These are phyloP conservation scores for Euphorbia lathyris DNA, from an alignment of 345 rosid species.

Conservation along the genomic window DNA sequence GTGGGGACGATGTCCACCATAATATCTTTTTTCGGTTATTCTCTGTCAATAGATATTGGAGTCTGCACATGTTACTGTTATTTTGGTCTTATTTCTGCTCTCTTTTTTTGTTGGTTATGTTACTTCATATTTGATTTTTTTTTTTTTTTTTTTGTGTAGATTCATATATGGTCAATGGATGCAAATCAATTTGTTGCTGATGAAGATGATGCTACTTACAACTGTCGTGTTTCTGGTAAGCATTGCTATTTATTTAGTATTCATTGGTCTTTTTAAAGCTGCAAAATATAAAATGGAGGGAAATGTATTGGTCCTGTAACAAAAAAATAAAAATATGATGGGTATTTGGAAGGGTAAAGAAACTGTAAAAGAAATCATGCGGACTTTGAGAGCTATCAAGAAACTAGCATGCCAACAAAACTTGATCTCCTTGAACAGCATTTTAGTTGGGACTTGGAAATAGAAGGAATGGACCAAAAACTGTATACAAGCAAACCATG, in stretches of 20 bases:
- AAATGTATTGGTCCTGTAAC: not conserved
- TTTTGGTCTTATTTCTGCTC: not conserved
- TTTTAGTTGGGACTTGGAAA: not conserved
- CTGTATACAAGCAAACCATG: not conserved
- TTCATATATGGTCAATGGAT: conserved; percentile 79
- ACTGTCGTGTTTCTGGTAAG: conserved; percentile 89
- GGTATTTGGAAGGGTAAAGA: not conserved
- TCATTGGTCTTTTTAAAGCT: not conserved
- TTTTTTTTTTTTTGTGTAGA: conserved; percentile 54
- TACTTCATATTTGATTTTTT: not conserved
- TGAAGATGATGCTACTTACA: conserved; percentile 86
- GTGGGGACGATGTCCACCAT: not conserved
- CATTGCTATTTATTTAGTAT: conserved; percentile 4
- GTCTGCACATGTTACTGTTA: not conserved
- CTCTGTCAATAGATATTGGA: not conserved
- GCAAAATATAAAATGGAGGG: not conserved
- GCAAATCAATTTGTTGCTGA: conserved; percentile 86
- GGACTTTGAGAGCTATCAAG: not conserved
- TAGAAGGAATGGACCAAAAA: not conserved
- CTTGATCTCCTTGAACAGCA: not conserved
- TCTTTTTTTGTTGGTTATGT: not conserved
- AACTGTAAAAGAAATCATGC: not conserved
- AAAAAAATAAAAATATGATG: not conserved
- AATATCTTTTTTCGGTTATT: not conserved
- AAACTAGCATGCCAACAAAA: not conserved